Conservation (phyloP, 192 early-diverging fungal species). For the Backusella circina region DNA sequence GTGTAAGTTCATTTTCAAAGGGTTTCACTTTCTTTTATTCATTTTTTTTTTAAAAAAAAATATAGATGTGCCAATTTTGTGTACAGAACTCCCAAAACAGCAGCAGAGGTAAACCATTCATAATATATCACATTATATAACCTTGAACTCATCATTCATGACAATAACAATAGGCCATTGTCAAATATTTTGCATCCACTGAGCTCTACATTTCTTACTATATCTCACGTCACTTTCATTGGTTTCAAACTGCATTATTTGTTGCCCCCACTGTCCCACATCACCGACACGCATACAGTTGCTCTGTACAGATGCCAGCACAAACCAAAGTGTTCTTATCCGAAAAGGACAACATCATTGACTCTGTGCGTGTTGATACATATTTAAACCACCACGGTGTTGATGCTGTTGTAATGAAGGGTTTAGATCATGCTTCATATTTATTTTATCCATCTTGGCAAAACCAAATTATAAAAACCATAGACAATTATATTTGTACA, state of each 20-base stretch:
- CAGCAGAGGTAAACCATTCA: slow-evolving; percentile 34
- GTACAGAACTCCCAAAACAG: slow-evolving; percentile 41
- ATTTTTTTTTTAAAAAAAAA: not conserved
- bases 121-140: not conserved
- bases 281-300: not conserved
- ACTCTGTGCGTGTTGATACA: slow-evolving; percentile 28
- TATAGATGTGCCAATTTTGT: slow-evolving; percentile 55
- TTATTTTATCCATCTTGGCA: slow-evolving; percentile 36
- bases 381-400: slow-evolving; percentile 37
- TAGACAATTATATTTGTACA: not conserved
- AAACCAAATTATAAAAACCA: slow-evolving; percentile 14
- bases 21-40: not conserved
- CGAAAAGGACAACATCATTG: slow-evolving; percentile 44
- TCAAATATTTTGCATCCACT: slow-evolving; percentile 56
- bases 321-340: slow-evolving; percentile 41
- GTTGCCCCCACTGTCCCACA: slow-evolving; percentile 11
- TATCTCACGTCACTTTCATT: slow-evolving; percentile 52
- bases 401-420: slow-evolving; percentile 38
- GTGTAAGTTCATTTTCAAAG: slow-evolving; percentile 26
- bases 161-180: slow-evolving; percentile 43
- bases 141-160: not conserved
- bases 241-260: slow-evolving; percentile 42
- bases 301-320: slow-evolving; percentile 16
- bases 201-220: slow-evolving; percentile 62
- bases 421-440: slow-evolving; percentile 44